Base-by-base conservation (phyloP, 495 filamentous ascomycete species). In the Hypoxylon intermedium region DNA sequence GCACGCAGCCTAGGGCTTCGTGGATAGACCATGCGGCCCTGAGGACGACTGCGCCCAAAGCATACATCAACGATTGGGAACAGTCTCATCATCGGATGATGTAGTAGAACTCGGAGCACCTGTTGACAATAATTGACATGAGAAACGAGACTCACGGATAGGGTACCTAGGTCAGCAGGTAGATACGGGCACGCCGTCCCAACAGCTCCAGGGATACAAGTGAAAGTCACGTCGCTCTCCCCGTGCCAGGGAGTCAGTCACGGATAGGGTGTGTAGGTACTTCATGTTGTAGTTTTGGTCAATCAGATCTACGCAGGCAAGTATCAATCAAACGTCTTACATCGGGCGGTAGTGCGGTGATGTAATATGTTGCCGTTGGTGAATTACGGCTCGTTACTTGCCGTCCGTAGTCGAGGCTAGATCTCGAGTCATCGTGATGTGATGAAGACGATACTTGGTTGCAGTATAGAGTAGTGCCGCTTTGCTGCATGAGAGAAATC, bases 141-240 rank as follows among this genome's bases (percentile, higher is more conserved):
- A 37, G 34, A 15, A 15, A 37, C 15, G n/a, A 6, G 34, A 15
- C 34, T n/a, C 15, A 26, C 24, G 7, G 7, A 3, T 3, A 26
- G 24, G 24, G 24, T 26, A 34, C 6, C 6, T 38, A 20, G 6
- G 23, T 5, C 1, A 58, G 36, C 18, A 38, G 16, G 44, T 28
- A 40, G 23, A 26, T 6, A 28, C 44, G 44, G 51, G 40, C 40
- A 52, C n/a, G 33, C 59, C 53, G 40, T n/a, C 24, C 44, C 45
- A 41, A 56, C 47, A 21, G 16, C 38, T 9, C 45, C 31, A 34
- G 31, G 45, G 53, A 44, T 40, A 62, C 13, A 55, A 37, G 38
- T 16, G 36, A 37, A 30, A 18, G 44, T 40, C 26, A 31, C 24
- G 9, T 12, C 47, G 40, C 42, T 18, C 3, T 52, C 20, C 21